A percentile compares a stretch with the other conserved stretches of the same genome.
Conservation (phyloP, 225 moss, liverwort and hornwort species). For the Thuidium tamariscinum region DNA sequence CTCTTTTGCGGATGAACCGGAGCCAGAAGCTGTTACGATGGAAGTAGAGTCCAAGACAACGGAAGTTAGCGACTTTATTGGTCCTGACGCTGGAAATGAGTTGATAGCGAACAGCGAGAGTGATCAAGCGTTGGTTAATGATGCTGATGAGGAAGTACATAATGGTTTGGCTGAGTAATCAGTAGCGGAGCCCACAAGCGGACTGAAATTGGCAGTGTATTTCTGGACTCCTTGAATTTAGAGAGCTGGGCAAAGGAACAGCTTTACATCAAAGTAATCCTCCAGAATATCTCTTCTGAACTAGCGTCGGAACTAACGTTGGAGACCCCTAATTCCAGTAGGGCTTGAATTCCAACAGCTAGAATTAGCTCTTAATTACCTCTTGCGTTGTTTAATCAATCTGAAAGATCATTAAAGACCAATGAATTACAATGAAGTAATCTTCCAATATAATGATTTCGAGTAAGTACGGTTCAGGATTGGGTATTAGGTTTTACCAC, state of each 20-base stretch:
- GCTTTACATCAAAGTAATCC: not conserved
- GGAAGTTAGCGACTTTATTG: not conserved
- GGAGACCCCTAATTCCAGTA: not conserved
- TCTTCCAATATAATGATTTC: not conserved
- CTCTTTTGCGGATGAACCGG: constrained; percentile 21
- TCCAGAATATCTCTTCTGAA: not conserved
- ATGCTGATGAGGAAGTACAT: not conserved
- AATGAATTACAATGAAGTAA: not conserved
- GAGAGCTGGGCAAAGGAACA: not conserved
- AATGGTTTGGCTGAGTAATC: not conserved
- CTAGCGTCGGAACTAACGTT: not conserved
- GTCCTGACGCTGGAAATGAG: not conserved
- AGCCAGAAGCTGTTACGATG: not conserved
- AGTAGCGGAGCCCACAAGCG: not conserved
- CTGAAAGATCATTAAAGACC: not conserved
- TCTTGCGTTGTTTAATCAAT: not conserved
- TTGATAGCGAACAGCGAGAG: not conserved
- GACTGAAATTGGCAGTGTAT: not conserved
- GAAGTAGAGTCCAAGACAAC: not conserved
- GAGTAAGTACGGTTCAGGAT: not conserved
- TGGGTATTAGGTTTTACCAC: not conserved
- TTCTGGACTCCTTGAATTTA: not conserved
- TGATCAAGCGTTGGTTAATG: not conserved
- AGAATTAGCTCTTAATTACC: no score
- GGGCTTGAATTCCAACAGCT: not conserved